Base-by-base conservation (phyloP, 2,329 filamentous ascomycete species). In the Arthrobotrys conoides region DNA sequence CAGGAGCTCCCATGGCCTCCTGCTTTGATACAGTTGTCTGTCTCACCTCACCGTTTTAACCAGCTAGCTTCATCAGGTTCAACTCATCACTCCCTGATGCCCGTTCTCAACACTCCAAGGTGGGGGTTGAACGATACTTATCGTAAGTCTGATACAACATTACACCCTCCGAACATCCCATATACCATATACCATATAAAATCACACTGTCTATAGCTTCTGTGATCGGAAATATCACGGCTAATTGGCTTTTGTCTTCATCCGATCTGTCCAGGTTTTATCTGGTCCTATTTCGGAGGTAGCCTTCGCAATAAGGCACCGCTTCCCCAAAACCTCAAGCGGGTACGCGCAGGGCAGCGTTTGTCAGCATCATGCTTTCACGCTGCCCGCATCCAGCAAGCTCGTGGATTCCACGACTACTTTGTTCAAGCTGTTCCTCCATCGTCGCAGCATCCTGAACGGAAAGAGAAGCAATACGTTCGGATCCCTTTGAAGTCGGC, bases 341-440 rank as follows among this genome's bases (percentile, higher is more conserved):
- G 68, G 53, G 44, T 68, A 33, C 68, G 63, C 48, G 63, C 68
- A 49, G 75, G 68, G 14, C 68, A 68, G 33, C 63, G 53, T 22
- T 24, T 71, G 20, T 69, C 70, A 38, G 63, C 71, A 12, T 75
- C 70, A 64, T 41, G 61, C 46, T 78, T 78, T 51, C 75, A 78
- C 64, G 75, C 68, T 51, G 33, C 68, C 24, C 44, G 75, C 22
- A 55, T 72, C 64, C 75, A 78, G 24, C 75, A 78, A 38, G 75
- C 67, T 30, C 88, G 89, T 63, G 84, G 85, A 80, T 98, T 97
- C 84, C 94, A 97, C 86, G 94, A 96, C 82, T 98, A 98, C 87
- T 98, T 98, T 84, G 93, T 98, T 79, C 97, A 95, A 10, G 93
- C 97, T 84, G 89, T 98, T 0, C 95, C 95, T 5, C 97, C 94